Conservation (phyloP, 495 filamentous ascomycete genomes). For the Aspergillus campestris region DNA sequence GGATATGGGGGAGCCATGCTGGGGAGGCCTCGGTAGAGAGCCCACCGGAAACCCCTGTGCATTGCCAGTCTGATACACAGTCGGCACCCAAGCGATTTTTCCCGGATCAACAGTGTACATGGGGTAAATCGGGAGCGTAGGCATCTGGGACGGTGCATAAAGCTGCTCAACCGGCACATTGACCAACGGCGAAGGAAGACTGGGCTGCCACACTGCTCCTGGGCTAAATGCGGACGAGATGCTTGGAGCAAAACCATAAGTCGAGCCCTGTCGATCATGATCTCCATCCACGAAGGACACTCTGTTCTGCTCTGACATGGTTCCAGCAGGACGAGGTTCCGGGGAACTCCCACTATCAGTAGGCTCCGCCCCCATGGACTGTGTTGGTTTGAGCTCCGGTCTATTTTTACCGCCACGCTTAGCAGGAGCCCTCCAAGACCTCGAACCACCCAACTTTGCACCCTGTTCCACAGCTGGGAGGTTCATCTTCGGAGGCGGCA, state of each 20-base stretch:
- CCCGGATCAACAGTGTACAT: conserved; percentile 3
- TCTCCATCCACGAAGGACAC: no score
- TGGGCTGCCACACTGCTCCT: background rate
- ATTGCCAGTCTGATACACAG: conserved; percentile 6
- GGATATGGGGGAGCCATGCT: conserved; percentile 3
- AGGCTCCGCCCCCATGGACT: background rate
- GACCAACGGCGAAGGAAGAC: background rate
- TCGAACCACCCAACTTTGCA: background rate
- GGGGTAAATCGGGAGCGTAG: background rate
- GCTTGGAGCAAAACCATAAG: background rate
- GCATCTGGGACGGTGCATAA: background rate
- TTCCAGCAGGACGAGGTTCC: no score
- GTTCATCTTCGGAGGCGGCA: conserved; percentile 26
- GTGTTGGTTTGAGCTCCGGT: background rate
- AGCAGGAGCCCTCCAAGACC: background rate
- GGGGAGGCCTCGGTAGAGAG: conserved; percentile 3
- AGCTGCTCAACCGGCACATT: background rate
- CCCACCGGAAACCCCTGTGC: conserved; percentile 1
- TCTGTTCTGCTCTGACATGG: no score
- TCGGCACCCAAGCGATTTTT: conserved; percentile 6
- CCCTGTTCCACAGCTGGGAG: conserved; percentile 9
- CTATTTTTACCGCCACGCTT: background rate
- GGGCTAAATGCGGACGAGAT: background rate
- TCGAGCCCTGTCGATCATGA: no score
- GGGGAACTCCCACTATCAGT: no score